Base-by-base conservation (phyloP, 805 yeast genomes). In the Candida michaelii region DNA sequence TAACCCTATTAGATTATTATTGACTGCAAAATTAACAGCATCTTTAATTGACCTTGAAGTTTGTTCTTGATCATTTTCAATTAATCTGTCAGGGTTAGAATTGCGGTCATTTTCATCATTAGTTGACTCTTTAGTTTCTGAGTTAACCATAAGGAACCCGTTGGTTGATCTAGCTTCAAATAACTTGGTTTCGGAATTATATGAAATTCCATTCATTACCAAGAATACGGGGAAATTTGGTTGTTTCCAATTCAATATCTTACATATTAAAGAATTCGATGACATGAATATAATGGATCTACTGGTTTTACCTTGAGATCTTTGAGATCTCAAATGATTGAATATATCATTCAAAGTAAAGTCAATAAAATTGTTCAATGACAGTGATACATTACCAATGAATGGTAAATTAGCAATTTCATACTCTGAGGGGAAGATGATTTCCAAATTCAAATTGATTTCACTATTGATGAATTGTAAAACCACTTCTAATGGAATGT, bases 181-280 rank as follows among this genome's bases (percentile, higher is more conserved):
- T 7, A 46, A 48, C n/a, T 55, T 48, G 13, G 47, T 42, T 2
- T 49, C 39, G 37, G 48, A 27, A 56, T 60, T 53, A 58, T 56
- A 60, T 33, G 73, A 66, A 9, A 82, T 67, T n/a, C 89, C 87
- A 52, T 80, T 82, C 76, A 90, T 79, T 43, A 83, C 79, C 65
- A 87, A 85, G 50, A 93, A 82, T 0, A 93, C 98, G 0, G 99
- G 97, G 65, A 85, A 93, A 60, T 91, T 91, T 11, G 99, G 98
- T 65, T 93, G 99, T 63, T 93, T 93, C 99, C 99, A 93, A 64
- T 93, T 93, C 53, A 93, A 66, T 35, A 89, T 85, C 9, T 96
- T 88, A 64, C 98, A 93, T n/a, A 89, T 88, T 35, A 82, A 79
- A 25, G 96, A 85, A 62, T 89, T 89, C 43, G 85, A 79, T 1